Percentiles rank a stretch among this genome's conserved stretches.
Conservation (phyloP, 1,284 basidiomycete genomes). For the Trametes sp. region DNA sequence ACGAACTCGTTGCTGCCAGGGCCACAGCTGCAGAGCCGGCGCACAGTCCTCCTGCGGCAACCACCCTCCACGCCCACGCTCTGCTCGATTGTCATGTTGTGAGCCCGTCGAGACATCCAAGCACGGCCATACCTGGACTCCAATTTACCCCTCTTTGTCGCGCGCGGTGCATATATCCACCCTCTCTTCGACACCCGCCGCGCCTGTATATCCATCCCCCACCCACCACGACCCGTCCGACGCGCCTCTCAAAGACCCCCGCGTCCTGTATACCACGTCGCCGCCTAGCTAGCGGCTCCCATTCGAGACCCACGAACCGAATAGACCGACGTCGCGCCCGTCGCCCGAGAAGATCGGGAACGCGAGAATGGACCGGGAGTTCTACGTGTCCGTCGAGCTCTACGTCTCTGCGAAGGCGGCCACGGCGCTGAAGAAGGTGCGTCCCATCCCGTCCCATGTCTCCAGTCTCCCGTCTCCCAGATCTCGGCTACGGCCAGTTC, state of each 20-base stretch:
- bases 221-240: background rate
- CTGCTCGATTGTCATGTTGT: slow-evolving; percentile 28
- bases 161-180: slow-evolving; percentile 26
- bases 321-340: slow-evolving; percentile 20
- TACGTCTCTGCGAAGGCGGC: slow-evolving; percentile 66
- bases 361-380: slow-evolving; percentile 43
- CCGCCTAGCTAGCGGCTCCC: background rate
- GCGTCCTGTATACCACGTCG: background rate
- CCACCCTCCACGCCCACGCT: background rate
- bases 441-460: slow-evolving; percentile 18
- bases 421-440: slow-evolving; percentile 64
- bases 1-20: background rate
- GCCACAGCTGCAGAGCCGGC: background rate
- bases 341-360: slow-evolving; percentile 17
- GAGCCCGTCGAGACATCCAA: slow-evolving; percentile 7
- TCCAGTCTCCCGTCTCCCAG: slow-evolving; percentile 1
- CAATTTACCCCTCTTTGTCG: slow-evolving; percentile 20
- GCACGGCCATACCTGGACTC: background rate
- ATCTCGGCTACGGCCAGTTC: slow-evolving; percentile 14
- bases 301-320: slow-evolving; percentile 16
- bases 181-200: slow-evolving; percentile 3
- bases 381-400: slow-evolving; percentile 64
- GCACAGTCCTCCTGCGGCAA: background rate
- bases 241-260: slow-evolving; percentile 10
- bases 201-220: background rate